A percentile compares a stretch with the other conserved stretches of the same genome.
phyloP scores from a whole-genome alignment of 345 rosid genomes.

The Gossypium thurberi region DNA sequence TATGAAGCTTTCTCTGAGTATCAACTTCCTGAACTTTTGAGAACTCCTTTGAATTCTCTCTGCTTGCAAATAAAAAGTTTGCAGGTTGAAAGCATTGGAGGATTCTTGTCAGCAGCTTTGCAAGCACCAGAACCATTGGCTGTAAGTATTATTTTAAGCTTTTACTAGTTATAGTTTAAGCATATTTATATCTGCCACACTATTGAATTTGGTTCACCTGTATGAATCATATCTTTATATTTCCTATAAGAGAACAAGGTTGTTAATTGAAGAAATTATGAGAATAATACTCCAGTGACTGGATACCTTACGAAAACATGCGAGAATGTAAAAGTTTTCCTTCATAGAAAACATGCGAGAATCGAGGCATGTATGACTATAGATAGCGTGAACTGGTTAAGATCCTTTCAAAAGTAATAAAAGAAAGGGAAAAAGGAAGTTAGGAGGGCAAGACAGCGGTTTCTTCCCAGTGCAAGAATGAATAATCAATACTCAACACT shows the following conservation, averaged over 20 bases:
- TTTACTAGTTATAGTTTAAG: neutral
- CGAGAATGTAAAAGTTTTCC: neutral
- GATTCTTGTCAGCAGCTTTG: slow-evolving; percentile 88
- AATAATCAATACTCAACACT: no score
- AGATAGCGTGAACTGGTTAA: neutral
- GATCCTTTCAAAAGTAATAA: neutral
- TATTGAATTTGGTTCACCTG: neutral
- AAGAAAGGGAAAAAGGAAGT: neutral
- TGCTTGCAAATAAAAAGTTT: slow-evolving; percentile 98
- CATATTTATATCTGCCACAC: neutral
- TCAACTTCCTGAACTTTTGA: slow-evolving; percentile 97
- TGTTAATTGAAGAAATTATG: neutral
- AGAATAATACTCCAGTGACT: neutral
- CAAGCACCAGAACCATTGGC: slow-evolving; percentile 90
- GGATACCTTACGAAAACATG: neutral
- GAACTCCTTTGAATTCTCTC: slow-evolving; percentile 97
- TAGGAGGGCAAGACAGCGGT: neutral
- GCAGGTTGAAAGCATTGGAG: slow-evolving; percentile 83
- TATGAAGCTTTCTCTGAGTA: slow-evolving; percentile 94
- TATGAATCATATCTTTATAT: neutral
- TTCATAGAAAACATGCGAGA: neutral
- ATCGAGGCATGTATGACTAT: slow-evolving; percentile 4
- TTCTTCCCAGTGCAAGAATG: neutral
- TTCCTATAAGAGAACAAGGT: slow-evolving; percentile 1
- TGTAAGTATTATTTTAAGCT: slow-evolving; percentile 44